A percentile compares a stretch with the other conserved stretches of the same genome.
Evolutionary conservation across 768 basidiomycete genomes (phyloP).

Genomic region (Tubosaeta sp.): DNA sequence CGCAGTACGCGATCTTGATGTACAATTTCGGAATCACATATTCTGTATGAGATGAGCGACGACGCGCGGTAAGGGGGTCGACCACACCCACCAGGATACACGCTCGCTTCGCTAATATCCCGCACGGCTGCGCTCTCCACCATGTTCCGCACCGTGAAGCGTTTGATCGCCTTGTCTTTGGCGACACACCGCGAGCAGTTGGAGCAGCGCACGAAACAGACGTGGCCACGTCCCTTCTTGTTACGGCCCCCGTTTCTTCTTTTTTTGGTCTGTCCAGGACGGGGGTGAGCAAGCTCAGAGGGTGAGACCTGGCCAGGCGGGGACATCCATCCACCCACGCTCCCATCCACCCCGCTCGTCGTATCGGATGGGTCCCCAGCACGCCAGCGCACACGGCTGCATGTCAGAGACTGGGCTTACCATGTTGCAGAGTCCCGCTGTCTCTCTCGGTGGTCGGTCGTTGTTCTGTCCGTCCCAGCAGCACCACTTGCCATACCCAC

Average conservation of each 20-base stretch:
- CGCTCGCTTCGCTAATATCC: conserved; percentile 93
- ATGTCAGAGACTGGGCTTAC: conserved; percentile 20
- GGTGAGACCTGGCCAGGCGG: not conserved
- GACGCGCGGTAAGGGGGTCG: not conserved
- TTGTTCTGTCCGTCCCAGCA: not conserved
- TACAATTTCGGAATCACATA: conserved; percentile 96
- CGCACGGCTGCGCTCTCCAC: conserved; percentile 97
- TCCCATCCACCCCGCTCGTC: not conserved
- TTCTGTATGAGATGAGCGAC: conserved; percentile 45
- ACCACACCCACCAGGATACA: conserved; percentile 74
- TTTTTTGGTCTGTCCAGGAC: conserved; percentile 79
- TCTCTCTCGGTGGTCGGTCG: conserved; percentile 20
- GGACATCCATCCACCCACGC: not conserved
- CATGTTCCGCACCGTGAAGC: conserved; percentile 99
- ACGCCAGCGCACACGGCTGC: not conserved
- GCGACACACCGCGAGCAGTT: conserved; percentile 98
- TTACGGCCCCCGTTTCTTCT: conserved; percentile 99
- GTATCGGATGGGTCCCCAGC: not conserved
- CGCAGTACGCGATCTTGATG: conserved; percentile 98
- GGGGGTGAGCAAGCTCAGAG: not conserved
- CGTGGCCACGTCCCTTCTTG: conserved; percentile 99
- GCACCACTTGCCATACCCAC: conserved; percentile 17
- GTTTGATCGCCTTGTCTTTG: conserved; percentile 99
- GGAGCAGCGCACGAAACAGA: conserved; percentile 91
- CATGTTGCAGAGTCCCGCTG: conserved; percentile 22